Evolutionary conservation across 805 yeast genomes (phyloP), one percentile per base, ranked within the genome.

Genomic region (Schizosaccharomyces osmophilus): DNA sequence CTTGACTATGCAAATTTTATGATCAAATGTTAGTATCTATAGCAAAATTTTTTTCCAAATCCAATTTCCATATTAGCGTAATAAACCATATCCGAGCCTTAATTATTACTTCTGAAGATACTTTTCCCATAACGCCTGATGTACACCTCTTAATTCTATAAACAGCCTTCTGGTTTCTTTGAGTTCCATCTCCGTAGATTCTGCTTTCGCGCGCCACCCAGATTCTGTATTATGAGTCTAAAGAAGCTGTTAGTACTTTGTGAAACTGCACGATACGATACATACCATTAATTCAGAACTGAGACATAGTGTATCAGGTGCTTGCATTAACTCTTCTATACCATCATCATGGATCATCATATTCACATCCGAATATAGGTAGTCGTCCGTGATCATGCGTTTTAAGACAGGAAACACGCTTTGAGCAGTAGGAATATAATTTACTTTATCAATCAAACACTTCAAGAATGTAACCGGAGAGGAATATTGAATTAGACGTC

Each of bases 401-500:
- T 57, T 57, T n/a, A 41, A 2, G 15, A 36, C 24, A 6, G 48
- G 48, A 19, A 57, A 57, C 42, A 22, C 9, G 4, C 4, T n/a
- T 2, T 15, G 9, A 4, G 22, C 13, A n/a, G 15, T 41, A 11
- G 48, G 11, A 11, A 22, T 11, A 13, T n/a, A 41, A 6, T n/a
- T 19, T 32, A 51, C 22, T 17, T 29, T 51, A 17, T 57, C 48
- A 15, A 32, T 11, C 29, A n/a, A 29, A 11, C 43, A 29, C 29
- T 41, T 19, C 19, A 57, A 36, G 22, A 19, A 36, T 17, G 48
- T 32, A 2, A 57, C 60, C 5, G 60, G 48, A 8, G 26, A 24
- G 15, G 24, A 17, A 32, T 61, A 62, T 15, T 63, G 19, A n/a
- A 43, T 69, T 65, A 66, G 66, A 42, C 66, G 65, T 15, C 68